Conservation (phyloP, 1,139 yeast genomes). For the Meyerozyma carpophila region DNA sequence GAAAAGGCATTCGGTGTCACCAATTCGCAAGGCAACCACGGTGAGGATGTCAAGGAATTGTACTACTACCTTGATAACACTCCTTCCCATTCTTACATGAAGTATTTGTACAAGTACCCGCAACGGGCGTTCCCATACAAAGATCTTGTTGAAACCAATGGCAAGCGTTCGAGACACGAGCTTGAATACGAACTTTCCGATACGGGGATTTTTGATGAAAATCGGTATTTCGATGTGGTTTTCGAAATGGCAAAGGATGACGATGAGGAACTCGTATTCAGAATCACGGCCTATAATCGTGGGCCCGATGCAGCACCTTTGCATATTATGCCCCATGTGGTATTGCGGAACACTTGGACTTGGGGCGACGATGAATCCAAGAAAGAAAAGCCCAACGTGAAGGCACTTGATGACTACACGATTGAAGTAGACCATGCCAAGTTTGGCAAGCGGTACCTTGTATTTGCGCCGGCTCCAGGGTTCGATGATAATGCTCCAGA, state of each 20-base stretch:
- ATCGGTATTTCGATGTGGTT: slow-evolving; percentile 83
- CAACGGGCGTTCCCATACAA: slow-evolving; percentile 80
- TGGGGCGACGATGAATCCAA: slow-evolving; percentile 67
- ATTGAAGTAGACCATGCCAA: slow-evolving; percentile 64
- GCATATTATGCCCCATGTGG: slow-evolving; percentile 80
- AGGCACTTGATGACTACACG: slow-evolving; percentile 37
- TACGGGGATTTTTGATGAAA: slow-evolving; percentile 71
- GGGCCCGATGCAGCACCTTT: slow-evolving; percentile 81
- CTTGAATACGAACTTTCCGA: slow-evolving; percentile 70
- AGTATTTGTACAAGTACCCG: slow-evolving; percentile 88
- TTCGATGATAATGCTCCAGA: slow-evolving; percentile 52
- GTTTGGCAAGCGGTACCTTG: slow-evolving; percentile 65
- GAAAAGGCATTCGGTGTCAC: slow-evolving; percentile 88
- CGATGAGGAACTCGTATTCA: slow-evolving; percentile 71
- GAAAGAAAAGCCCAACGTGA: slow-evolving; percentile 47
- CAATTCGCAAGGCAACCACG: slow-evolving; percentile 92
- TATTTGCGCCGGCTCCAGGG: slow-evolving; percentile 90
- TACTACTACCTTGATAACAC: slow-evolving; percentile 86
- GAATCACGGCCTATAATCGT: slow-evolving; percentile 87
- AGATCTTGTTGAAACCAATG: slow-evolving; percentile 66
- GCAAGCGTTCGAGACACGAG: slow-evolving; percentile 57
- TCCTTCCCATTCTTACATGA: slow-evolving; percentile 92
- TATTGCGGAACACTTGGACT: slow-evolving; percentile 89
- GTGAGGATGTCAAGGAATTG: slow-evolving; percentile 87
- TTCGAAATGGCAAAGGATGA: slow-evolving; percentile 90